Conservation (phyloP, 2,329 filamentous ascomycete genomes). For the Fusarium sulawesiense region DNA sequence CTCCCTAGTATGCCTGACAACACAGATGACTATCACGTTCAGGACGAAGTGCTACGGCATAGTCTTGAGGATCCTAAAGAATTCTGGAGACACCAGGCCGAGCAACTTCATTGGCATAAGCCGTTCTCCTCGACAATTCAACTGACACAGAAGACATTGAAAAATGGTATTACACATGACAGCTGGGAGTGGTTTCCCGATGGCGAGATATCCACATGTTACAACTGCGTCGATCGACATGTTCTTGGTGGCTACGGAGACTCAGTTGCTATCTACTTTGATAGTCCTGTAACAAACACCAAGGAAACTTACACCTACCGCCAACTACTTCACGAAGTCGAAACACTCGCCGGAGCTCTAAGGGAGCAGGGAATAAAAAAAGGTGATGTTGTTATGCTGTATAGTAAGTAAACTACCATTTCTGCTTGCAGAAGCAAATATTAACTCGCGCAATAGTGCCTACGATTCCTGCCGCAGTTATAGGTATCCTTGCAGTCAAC, state of each 20-base stretch:
- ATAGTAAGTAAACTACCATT: slow-evolving; percentile 71
- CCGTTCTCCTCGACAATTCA: slow-evolving; percentile 73
- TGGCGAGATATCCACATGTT: slow-evolving; percentile 89
- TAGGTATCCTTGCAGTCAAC: slow-evolving; percentile 84
- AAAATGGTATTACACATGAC: slow-evolving; percentile 71
- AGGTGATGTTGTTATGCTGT: slow-evolving; percentile 90
- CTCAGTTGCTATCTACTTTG: slow-evolving; percentile 82
- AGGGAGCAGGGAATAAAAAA: slow-evolving; percentile 83
- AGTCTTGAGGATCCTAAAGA: slow-evolving; percentile 76
- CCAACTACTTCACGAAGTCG: slow-evolving; percentile 81
- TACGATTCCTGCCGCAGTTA: slow-evolving; percentile 91
- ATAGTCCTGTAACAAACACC: slow-evolving; percentile 82
- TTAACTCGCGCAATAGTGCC: slow-evolving; percentile 72
- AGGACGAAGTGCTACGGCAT: slow-evolving; percentile 62
- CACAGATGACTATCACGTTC: slow-evolving; percentile 48
- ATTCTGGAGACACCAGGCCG: slow-evolving; percentile 82
- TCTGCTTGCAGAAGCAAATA: not conserved
- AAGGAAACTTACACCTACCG: slow-evolving; percentile 81
- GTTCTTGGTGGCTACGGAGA: slow-evolving; percentile 82
- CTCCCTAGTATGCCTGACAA: slow-evolving; percentile 28
- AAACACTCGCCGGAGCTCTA: slow-evolving; percentile 83
- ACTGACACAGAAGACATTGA: slow-evolving; percentile 71
- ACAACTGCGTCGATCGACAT: slow-evolving; percentile 91
- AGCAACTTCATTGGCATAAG: slow-evolving; percentile 83
- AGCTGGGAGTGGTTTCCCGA: slow-evolving; percentile 93